Percentiles rank a stretch among this genome's conserved stretches.
phyloP scores from a whole-genome alignment of 1,139 yeast species.

The Yarrowia galli region DNA sequence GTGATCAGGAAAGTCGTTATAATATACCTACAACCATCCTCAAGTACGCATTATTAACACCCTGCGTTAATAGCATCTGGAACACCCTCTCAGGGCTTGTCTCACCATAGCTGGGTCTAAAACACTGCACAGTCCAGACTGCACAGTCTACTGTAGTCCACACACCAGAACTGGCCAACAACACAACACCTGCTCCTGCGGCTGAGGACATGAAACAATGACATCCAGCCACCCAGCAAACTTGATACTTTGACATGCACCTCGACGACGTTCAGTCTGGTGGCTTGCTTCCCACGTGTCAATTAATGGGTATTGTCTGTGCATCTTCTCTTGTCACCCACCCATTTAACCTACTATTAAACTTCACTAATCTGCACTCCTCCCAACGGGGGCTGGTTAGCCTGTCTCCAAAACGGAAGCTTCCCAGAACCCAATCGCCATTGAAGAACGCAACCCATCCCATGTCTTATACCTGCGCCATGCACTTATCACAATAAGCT shows the following conservation, averaged over 20 bases:
- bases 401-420: background rate
- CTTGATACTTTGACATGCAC: constrained; percentile 11
- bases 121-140: background rate
- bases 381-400: constrained; percentile 29
- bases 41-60: background rate
- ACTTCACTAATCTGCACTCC: background rate
- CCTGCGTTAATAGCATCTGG: background rate
- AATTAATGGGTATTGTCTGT: background rate
- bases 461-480: constrained; percentile 28
- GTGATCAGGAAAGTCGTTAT: too few species aligned
- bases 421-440: constrained; percentile 2
- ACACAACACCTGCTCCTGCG: background rate
- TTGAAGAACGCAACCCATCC: constrained; percentile 4
- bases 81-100: background rate
- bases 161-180: background rate
- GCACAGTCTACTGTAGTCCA: background rate
- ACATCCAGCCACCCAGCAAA: background rate
- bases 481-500: background rate
- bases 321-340: background rate
- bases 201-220: background rate
- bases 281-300: background rate
- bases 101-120: background rate
- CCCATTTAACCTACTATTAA: constrained; percentile 1
- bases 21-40: background rate
- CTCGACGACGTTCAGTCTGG: background rate